Evolutionary conservation across 1,284 basidiomycete species (phyloP), one percentile per base, ranked within the genome.

Genomic region (Microbotryum lychnidis-dioicae): DNA sequence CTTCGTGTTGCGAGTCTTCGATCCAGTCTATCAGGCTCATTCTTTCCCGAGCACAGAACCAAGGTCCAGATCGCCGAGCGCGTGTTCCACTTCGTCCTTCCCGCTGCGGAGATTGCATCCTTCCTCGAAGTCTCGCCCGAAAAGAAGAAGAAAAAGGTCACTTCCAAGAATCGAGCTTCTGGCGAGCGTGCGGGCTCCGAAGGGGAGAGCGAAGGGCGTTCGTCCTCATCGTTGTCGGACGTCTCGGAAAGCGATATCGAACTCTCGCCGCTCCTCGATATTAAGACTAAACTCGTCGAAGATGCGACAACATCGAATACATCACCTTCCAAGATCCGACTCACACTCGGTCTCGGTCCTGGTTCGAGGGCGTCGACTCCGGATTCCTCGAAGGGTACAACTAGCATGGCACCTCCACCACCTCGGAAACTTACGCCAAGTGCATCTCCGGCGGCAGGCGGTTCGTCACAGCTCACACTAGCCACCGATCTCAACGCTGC

Each of bases 21-120:
- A 44, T 21, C n/a, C 27, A 33, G 18, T 53, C 45, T 54, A 31
- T 48, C 23, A 5, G 12, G n/a, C 6, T 53, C 25, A 4, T 31
- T 4, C 54, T 12, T 12, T n/a, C 20, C 44, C 14, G 48, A 20
- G 31, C 29, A 45, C 73, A 97, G 94, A 73, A 94, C 96, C 58
- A 91, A 93, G 77, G 94, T 99, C 69, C 96, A 97, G 78, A 98
- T 99, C 71, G 91, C 94, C 37, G 94, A 94, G 51, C 87, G 94
- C 59, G 93, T 91, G 56, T 99, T 99, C 77, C 88, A 93, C 74
- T 99, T 72, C 49, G 65, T 71, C 14, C 63, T 72, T 2, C 71
- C 71, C 51, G 33, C 33, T n/a, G n/a, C 51, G 8, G 37, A 21
- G 9, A 7, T 29, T 14, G 4, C 51, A 14, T 21, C 20, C 29